A percentile compares a stretch with the other conserved stretches of the same genome.
Conservation (phyloP, 2,329 filamentous ascomycete genomes). For the Penicillium freii region DNA sequence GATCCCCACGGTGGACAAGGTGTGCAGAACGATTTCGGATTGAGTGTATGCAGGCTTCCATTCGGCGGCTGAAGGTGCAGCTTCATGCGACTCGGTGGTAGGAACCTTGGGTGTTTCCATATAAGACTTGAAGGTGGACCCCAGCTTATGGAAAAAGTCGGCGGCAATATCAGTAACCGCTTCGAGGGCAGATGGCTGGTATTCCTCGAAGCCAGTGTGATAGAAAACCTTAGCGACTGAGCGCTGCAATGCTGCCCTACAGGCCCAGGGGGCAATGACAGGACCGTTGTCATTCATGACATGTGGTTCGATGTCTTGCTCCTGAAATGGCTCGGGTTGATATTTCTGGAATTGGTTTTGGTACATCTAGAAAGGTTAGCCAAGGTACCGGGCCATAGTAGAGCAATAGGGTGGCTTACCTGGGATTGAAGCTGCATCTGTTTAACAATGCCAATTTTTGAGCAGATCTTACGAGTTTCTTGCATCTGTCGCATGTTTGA, state of each 20-base stretch:
- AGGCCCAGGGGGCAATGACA: conserved; percentile 79
- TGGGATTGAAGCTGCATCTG: conserved; percentile 99
- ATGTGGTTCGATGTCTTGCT: conserved; percentile 82
- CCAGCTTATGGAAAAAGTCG: conserved; percentile 85
- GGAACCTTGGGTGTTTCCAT: conserved; percentile 76
- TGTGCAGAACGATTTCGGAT: conserved; percentile 85
- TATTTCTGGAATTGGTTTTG: conserved; percentile 98
- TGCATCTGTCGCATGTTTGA: conserved; percentile 93
- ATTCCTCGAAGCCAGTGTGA: conserved; percentile 93
- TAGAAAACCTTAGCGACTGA: conserved; percentile 95
- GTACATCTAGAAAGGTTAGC: conserved; percentile 65
- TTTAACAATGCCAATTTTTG: conserved; percentile 96
- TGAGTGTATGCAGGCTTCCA: conserved; percentile 70
- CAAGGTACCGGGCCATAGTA: not conserved
- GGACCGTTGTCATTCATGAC: conserved; percentile 86
- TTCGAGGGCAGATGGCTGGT: conserved; percentile 91
- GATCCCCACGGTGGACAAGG: conserved; percentile 77
- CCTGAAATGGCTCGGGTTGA: conserved; percentile 81
- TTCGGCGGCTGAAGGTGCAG: conserved; percentile 33
- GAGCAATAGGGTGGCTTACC: conserved; percentile 50
- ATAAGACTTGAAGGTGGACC: conserved; percentile 76
- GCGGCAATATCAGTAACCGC: conserved; percentile 83
- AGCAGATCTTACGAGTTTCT: conserved; percentile 91
- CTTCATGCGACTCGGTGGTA: conserved; percentile 47
- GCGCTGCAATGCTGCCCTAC: conserved; percentile 79